phyloP scores from a whole-genome alignment of 345 rosid genomes.

The Sisymbrium irio region DNA sequence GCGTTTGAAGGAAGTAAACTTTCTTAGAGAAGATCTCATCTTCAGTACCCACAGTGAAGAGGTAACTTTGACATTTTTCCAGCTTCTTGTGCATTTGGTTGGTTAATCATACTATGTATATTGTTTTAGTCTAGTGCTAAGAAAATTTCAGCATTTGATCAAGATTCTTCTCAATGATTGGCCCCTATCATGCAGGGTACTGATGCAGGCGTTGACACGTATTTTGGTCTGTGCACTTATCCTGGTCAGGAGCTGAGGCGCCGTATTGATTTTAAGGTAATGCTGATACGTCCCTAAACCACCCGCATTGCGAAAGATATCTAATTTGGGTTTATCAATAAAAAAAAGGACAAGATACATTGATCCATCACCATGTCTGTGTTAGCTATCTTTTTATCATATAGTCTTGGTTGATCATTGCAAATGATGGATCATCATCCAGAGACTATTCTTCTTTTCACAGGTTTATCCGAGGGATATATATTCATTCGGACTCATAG shows the following conservation, averaged over 20 bases:
- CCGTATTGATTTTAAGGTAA: constrained; percentile 90
- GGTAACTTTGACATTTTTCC: constrained; percentile 43
- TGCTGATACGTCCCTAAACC: not conserved
- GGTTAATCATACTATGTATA: not conserved
- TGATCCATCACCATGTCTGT: not conserved
- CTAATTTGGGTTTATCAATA: not conserved
- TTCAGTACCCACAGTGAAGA: constrained; percentile 85
- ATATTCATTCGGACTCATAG: constrained; percentile 83
- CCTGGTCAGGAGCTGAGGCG: constrained; percentile 81
- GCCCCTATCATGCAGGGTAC: constrained; percentile 50
- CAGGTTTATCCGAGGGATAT: constrained; percentile 92
- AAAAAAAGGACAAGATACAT: not conserved
- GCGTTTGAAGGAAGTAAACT: constrained; percentile 66
- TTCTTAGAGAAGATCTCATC: constrained; percentile 81
- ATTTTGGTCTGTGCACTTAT: constrained; percentile 83
- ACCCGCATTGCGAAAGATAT: not conserved
- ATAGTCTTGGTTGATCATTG: not conserved
- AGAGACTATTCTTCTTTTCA: not conserved
- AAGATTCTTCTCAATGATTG: not conserved
- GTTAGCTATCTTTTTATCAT: not conserved
- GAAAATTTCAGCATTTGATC: not conserved
- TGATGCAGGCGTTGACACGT: constrained; percentile 91
- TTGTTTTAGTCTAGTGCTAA: not conserved
- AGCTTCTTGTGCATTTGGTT: not conserved
- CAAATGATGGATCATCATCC: not conserved